Conservation (phyloP, 495 filamentous ascomycete genomes). For the Penicillium pancosmium region DNA sequence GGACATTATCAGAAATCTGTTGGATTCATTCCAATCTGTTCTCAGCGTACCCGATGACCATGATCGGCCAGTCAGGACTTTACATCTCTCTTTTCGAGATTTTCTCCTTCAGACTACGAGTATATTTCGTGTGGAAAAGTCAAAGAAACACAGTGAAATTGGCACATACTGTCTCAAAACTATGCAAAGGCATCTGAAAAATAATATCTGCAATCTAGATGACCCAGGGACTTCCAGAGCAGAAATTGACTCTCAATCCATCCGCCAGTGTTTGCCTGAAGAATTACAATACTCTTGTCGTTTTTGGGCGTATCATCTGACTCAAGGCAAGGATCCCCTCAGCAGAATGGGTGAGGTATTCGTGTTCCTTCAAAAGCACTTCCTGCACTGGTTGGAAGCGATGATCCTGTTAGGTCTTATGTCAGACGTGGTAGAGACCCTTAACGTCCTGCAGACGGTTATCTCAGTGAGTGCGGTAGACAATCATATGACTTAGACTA, state of each 20-base stretch:
- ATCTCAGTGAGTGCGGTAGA: background rate
- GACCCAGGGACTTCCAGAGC: too few relatives aligned
- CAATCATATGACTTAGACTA: background rate
- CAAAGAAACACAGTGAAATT: too few relatives aligned
- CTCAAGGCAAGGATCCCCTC: background rate
- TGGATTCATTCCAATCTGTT: conserved; percentile 29
- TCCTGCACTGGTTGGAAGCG: conserved; percentile 15
- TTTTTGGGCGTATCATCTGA: conserved; percentile 31
- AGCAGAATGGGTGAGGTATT: background rate
- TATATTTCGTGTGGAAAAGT: too few relatives aligned
- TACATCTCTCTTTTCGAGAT: conserved; percentile 34
- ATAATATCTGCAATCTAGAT: too few relatives aligned
- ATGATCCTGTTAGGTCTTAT: conserved; percentile 32
- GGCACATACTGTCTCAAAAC: too few relatives aligned
- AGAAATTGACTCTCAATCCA: too few relatives aligned
- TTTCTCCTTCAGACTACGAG: conserved; percentile 15
- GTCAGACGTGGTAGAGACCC: conserved; percentile 25
- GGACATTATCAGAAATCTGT: too few relatives aligned
- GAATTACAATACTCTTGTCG: conserved; percentile 46
- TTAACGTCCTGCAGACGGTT: background rate
- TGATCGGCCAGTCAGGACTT: conserved; percentile 13
- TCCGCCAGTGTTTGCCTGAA: conserved; percentile 20
- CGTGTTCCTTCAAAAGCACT: background rate
- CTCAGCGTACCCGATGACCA: conserved; percentile 26
- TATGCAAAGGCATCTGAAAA: too few relatives aligned